Conservation (phyloP, 2,329 filamentous ascomycete genomes). For the Chaetoscypha palmicola region DNA sequence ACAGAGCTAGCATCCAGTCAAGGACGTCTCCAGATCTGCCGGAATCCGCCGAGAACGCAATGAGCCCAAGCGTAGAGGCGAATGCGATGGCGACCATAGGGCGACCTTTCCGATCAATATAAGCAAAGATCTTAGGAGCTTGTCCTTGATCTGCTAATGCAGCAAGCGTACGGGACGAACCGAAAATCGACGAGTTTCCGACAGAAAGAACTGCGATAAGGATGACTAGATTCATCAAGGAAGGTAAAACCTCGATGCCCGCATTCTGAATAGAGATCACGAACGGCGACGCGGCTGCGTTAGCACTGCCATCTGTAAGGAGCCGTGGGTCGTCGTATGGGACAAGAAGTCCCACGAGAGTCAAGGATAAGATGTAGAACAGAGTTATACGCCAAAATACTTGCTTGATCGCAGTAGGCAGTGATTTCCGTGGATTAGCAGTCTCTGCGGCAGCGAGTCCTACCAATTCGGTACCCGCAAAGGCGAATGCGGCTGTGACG, state of each 20-base stretch:
- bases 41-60: slow-evolving; percentile 70
- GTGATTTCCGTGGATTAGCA: slow-evolving; percentile 69
- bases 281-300: slow-evolving; percentile 77
- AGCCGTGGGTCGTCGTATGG: slow-evolving; percentile 62
- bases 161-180: slow-evolving; percentile 81
- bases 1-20: slow-evolving; percentile 72
- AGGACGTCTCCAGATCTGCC: slow-evolving; percentile 51
- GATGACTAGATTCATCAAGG: slow-evolving; percentile 92
- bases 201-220: slow-evolving; percentile 85
- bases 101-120: slow-evolving; percentile 76
- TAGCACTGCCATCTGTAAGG: slow-evolving; percentile 49
- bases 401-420: slow-evolving; percentile 84
- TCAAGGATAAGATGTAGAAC: slow-evolving; percentile 81
- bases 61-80: slow-evolving; percentile 60
- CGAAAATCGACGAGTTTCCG: slow-evolving; percentile 87
- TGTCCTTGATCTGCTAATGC: slow-evolving; percentile 84
- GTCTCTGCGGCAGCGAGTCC: slow-evolving; percentile 73
- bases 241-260: slow-evolving; percentile 72
- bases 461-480: slow-evolving; percentile 69
- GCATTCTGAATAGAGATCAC: slow-evolving; percentile 87
- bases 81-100: slow-evolving; percentile 67
- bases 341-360: slow-evolving; percentile 75
- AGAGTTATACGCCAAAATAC: slow-evolving; percentile 91
- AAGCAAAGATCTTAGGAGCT: slow-evolving; percentile 68
- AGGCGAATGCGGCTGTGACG: slow-evolving; percentile 70